Percentiles rank a stretch among this genome's conserved stretches.
phyloP scores from a whole-genome alignment of 768 basidiomycete species.

The Fibroporia radiculosa region DNA sequence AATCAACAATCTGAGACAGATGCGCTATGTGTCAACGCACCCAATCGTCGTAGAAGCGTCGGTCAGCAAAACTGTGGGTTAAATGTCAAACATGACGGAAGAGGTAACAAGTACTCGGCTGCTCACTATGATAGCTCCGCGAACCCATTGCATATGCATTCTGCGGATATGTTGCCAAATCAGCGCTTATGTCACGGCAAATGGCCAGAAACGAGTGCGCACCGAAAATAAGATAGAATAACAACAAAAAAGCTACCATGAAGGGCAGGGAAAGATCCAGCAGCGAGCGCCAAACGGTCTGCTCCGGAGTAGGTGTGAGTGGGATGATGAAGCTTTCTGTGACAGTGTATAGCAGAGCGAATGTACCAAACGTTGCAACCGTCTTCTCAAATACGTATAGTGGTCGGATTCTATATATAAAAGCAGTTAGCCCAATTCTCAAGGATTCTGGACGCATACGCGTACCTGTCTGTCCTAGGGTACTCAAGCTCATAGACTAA shows the following conservation, averaged over 20 bases:
- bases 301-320: constrained; percentile 56
- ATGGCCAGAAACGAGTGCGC: constrained; percentile 11
- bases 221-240: constrained; percentile 86
- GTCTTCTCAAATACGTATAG: constrained; percentile 65
- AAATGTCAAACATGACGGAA: background rate
- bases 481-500: constrained; percentile 97
- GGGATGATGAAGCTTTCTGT: constrained; percentile 94
- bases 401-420: constrained; percentile 50
- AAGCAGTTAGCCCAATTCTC: background rate
- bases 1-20: background rate
- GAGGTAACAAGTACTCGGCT: background rate
- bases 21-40: constrained; percentile 31
- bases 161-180: constrained; percentile 29
- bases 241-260: constrained; percentile 84
- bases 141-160: constrained; percentile 95
- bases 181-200: no score
- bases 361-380: constrained; percentile 91
- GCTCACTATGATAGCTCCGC: constrained; percentile 85
- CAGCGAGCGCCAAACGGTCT: constrained; percentile 68
- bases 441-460: constrained; percentile 2
- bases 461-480: constrained; percentile 78
- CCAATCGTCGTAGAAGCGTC: constrained; percentile 98
- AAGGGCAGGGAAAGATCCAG: constrained; percentile 89
- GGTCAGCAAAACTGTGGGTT: constrained; percentile 77
- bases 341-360: constrained; percentile 86